These are phyloP conservation scores for Aureobasidium leucospermi DNA, from an alignment of 2,329 filamentous ascomycete genomes.

Conservation along the genomic window DNA sequence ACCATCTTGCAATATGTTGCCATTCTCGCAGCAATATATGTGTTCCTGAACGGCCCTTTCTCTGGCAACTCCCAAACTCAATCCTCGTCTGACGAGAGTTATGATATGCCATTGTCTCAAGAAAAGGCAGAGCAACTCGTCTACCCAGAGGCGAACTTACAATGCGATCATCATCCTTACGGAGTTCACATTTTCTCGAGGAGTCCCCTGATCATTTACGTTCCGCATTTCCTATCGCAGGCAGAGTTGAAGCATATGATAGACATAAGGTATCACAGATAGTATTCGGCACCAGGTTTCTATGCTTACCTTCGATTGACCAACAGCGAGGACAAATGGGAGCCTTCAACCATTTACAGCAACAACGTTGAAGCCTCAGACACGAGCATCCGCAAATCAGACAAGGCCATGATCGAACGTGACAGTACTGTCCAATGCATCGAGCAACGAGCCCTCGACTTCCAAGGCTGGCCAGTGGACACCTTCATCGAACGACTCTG, in stretches of 20 bases:
- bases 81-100: slow-evolving; percentile 7
- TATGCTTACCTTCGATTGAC: background rate
- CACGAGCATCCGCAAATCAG: slow-evolving; percentile 44
- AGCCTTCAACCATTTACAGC: slow-evolving; percentile 48
- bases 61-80: background rate
- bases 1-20: slow-evolving; percentile 26
- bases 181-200: slow-evolving; percentile 44
- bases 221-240: slow-evolving; percentile 47
- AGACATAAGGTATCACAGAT: slow-evolving; percentile 41
- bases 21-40: slow-evolving; percentile 26
- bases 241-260: slow-evolving; percentile 46
- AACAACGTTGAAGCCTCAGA: slow-evolving; percentile 41
- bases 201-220: slow-evolving; percentile 51
- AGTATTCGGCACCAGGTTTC: slow-evolving; percentile 10
- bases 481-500: slow-evolving; percentile 55
- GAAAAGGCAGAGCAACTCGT: slow-evolving; percentile 32
- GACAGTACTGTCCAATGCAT: slow-evolving; percentile 49
- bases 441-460: slow-evolving; percentile 49
- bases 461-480: slow-evolving; percentile 54
- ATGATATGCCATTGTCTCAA: slow-evolving; percentile 19
- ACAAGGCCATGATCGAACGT: slow-evolving; percentile 41
- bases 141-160: slow-evolving; percentile 32
- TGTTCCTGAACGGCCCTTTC: slow-evolving; percentile 24
- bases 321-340: slow-evolving; percentile 39
- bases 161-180: slow-evolving; percentile 33